Conservation (phyloP, 140 eudicot genomes). For the Anethum foeniculum region DNA sequence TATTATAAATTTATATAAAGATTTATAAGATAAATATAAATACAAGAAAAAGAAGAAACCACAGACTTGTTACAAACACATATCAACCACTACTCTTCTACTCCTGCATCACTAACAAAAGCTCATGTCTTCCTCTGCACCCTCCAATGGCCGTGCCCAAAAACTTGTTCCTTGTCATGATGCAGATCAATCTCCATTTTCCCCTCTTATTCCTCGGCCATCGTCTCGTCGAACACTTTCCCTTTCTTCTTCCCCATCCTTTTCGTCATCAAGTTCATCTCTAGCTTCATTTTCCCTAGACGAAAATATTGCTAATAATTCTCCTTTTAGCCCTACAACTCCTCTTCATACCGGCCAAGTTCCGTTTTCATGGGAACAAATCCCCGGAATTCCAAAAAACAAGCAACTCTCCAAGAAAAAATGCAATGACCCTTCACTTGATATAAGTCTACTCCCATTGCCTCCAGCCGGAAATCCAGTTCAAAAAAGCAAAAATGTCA, state of each 20-base stretch:
- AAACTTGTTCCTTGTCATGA: not conserved
- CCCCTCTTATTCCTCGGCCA: slow-evolving; percentile 14
- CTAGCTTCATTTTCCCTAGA: slow-evolving; percentile 16
- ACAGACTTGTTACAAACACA: not conserved
- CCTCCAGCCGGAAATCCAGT: slow-evolving; percentile 32
- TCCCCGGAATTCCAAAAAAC: slow-evolving; percentile 65
- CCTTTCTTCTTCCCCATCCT: slow-evolving; percentile 30
- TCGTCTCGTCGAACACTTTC: slow-evolving; percentile 36
- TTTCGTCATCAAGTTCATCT: slow-evolving; percentile 28
- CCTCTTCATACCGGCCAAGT: slow-evolving; percentile 32
- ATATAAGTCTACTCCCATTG: slow-evolving; percentile 42
- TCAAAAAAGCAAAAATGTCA: slow-evolving; percentile 14
- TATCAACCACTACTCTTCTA: not conserved
- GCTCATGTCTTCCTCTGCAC: slow-evolving; percentile 11
- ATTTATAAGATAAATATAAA: not conserved
- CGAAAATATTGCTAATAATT: not conserved
- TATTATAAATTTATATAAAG: not conserved
- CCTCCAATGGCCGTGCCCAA: slow-evolving; percentile 5
- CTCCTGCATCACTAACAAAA: not conserved
- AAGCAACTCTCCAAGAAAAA: slow-evolving; percentile 14
- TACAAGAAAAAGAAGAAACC: not conserved
- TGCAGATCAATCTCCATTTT: not conserved
- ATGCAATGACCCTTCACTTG: slow-evolving; percentile 17
- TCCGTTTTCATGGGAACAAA: slow-evolving; percentile 77
- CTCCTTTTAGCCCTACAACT: slow-evolving; percentile 26